A percentile compares a stretch with the other conserved stretches of the same genome.
phyloP scores from a whole-genome alignment of 2,329 filamentous ascomycete genomes.

The Cercospora zeina region DNA sequence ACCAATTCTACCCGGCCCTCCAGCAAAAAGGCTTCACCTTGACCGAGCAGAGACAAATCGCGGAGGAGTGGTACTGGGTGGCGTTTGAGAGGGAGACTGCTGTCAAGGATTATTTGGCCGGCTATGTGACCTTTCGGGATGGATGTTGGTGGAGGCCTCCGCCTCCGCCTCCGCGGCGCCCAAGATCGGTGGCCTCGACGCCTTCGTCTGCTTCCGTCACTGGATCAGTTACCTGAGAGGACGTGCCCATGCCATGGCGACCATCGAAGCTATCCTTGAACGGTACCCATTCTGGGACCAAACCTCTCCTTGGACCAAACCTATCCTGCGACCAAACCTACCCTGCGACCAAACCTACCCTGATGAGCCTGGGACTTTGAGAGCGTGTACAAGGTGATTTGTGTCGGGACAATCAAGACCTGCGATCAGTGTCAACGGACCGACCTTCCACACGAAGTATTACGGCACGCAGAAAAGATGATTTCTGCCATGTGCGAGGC shows the following conservation, averaged over 20 bases:
- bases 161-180: constrained; percentile 16
- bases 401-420: not conserved
- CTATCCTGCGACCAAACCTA: constrained; percentile 6
- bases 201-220: constrained; percentile 17
- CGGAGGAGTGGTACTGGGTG: constrained; percentile 34
- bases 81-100: constrained; percentile 31
- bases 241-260: not conserved
- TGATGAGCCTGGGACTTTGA: not conserved
- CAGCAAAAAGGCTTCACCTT: constrained; percentile 27
- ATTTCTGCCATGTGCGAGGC: not conserved
- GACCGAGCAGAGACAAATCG: constrained; percentile 27
- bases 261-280: too few relatives aligned
- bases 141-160: constrained; percentile 29
- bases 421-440: not conserved
- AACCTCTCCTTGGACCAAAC: constrained; percentile 10
- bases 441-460: not conserved
- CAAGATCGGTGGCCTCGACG: constrained; percentile 2
- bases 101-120: constrained; percentile 29
- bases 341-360: constrained; percentile 5
- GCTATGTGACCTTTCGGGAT: constrained; percentile 29
- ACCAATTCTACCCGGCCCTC: constrained; percentile 28
- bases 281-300: constrained; percentile 7
- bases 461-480: not conserved
- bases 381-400: not conserved
- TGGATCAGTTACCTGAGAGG: constrained; percentile 17